Evolutionary conservation across 352 stramenopile genomes (phyloP).

Genomic region (Blastocystis sp.): DNA sequence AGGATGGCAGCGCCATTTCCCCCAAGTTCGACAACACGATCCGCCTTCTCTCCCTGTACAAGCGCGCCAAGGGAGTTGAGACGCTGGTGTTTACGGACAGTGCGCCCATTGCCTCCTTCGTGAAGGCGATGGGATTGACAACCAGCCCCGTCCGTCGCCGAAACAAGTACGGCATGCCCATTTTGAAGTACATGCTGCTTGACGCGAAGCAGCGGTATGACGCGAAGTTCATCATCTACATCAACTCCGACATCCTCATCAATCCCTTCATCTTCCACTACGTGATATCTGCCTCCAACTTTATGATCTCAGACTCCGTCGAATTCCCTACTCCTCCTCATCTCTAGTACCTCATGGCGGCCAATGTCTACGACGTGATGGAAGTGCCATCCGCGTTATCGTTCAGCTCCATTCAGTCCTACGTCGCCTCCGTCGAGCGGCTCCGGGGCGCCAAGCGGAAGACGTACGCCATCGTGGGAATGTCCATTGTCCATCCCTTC

Average conservation of each 20-base stretch:
- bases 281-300: neutral
- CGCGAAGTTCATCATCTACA: conserved; percentile 28
- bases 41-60: conserved; percentile 18
- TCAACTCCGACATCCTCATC: conserved; percentile 50
- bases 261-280: conserved; percentile 8
- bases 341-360: conserved; percentile 6
- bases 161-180: conserved; percentile 13
- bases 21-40: conserved; percentile 30
- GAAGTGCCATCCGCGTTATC: neutral
- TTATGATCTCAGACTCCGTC: neutral
- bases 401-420: neutral
- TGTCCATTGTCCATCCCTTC: neutral
- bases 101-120: neutral
- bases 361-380: conserved; percentile 19
- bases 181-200: neutral
- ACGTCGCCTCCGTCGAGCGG: neutral
- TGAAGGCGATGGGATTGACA: neutral
- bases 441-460: neutral
- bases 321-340: neutral
- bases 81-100: neutral
- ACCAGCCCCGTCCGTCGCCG: no score
- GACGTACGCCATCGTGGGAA: neutral
- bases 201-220: neutral
- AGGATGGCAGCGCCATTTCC: neutral
- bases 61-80: neutral